Evolutionary conservation across 1,284 basidiomycete species (phyloP).

Genomic region (Leccinum solheimii): DNA sequence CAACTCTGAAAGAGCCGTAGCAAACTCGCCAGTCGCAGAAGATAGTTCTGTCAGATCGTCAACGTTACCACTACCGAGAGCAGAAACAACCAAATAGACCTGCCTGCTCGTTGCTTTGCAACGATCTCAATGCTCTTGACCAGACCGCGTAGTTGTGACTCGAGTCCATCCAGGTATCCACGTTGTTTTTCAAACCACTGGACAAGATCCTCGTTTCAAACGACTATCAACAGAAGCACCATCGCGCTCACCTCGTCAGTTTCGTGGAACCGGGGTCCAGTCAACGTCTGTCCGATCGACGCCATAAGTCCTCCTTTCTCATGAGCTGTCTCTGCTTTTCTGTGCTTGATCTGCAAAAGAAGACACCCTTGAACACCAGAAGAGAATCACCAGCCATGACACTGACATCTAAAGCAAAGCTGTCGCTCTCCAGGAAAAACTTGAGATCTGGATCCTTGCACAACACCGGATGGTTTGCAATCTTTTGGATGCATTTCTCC

Average conservation of each 20-base stretch:
- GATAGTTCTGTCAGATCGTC: constrained; percentile 58
- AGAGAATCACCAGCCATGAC: background rate
- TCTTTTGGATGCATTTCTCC: constrained; percentile 89
- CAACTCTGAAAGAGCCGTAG: constrained; percentile 64
- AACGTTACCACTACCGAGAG: background rate
- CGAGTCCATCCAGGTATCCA: constrained; percentile 84
- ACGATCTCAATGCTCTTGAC: constrained; percentile 85
- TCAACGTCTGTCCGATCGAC: constrained; percentile 73
- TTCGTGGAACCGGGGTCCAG: constrained; percentile 88
- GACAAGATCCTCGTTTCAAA: constrained; percentile 2
- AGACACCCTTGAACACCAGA: background rate
- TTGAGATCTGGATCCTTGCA: constrained; percentile 82
- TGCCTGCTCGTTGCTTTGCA: constrained; percentile 77
- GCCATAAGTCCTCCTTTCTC: constrained; percentile 79
- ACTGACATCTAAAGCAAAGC: constrained; percentile 78
- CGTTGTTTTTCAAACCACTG: constrained; percentile 94
- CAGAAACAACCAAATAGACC: constrained; percentile 12
- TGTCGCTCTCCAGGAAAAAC: constrained; percentile 87
- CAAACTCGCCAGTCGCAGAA: constrained; percentile 68
- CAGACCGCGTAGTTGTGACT: constrained; percentile 83
- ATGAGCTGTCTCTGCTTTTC: constrained; percentile 73
- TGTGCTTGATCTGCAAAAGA: constrained; percentile 74
- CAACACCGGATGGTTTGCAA: constrained; percentile 84
- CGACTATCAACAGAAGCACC: background rate
- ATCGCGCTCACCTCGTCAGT: constrained; percentile 74